A percentile compares a stretch with the other conserved stretches of the same genome.
Evolutionary conservation across 768 basidiomycete species (phyloP).

Genomic region (Tricholoma saponaceum): DNA sequence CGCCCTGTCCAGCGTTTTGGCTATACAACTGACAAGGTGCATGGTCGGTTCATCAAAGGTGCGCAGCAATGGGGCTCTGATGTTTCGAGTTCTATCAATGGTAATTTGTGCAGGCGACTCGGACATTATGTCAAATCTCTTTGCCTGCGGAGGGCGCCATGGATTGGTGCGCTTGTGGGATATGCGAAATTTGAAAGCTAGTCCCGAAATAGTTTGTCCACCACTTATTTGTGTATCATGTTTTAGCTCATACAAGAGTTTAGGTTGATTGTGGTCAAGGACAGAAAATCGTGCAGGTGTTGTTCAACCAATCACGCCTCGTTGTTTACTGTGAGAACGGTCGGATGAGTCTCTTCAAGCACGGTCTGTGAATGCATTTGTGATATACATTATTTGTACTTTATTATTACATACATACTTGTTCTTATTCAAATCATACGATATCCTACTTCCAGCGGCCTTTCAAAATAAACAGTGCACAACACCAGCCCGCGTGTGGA

Average conservation of each 20-base stretch:
- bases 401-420: too few species aligned
- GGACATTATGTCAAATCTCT: conserved; percentile 25
- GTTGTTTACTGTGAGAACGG: conserved; percentile 36
- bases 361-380: background rate
- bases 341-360: conserved; percentile 25
- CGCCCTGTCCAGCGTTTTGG: conserved; percentile 41
- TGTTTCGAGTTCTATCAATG: background rate
- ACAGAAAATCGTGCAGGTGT: conserved; percentile 35
- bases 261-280: conserved; percentile 31
- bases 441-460: too few species aligned
- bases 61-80: conserved; percentile 1
- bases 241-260: background rate
- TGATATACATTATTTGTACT: background rate
- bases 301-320: conserved; percentile 27
- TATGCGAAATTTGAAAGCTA: conserved; percentile 31
- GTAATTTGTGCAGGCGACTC: conserved; percentile 5
- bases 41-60: conserved; percentile 46
- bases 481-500: too few species aligned
- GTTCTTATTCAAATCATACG: too few species aligned
- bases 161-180: conserved; percentile 47
- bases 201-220: conserved; percentile 19
- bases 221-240: background rate
- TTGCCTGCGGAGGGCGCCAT: conserved; percentile 39
- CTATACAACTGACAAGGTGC: conserved; percentile 28
- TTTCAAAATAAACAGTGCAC: too few species aligned